Conservation (phyloP, 2,329 filamentous ascomycete genomes). For the Amauroascus niger region DNA sequence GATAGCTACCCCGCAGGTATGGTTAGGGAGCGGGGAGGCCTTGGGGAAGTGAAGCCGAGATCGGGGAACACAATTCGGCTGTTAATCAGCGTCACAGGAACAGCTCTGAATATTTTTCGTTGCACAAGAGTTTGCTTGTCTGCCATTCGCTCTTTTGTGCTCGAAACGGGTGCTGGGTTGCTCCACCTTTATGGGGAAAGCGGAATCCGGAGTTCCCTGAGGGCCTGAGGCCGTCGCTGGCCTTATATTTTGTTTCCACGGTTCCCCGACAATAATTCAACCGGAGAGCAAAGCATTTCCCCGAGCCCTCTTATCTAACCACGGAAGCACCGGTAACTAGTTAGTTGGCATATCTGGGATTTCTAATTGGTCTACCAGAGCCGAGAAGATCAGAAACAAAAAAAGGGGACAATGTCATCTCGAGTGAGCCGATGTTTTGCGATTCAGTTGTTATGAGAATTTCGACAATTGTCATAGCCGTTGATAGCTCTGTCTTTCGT, state of each 20-base stretch:
- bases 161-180: background rate
- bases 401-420: background rate
- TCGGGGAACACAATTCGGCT: background rate
- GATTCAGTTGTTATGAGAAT: too few relatives aligned
- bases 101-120: constrained; percentile 2
- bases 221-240: background rate
- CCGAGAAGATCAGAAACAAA: background rate
- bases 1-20: background rate
- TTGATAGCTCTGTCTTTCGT: too few relatives aligned
- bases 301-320: background rate
- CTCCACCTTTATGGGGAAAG: background rate
- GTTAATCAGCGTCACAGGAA: constrained; percentile 3
- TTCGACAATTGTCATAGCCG: too few relatives aligned
- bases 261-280: background rate
- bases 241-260: background rate
- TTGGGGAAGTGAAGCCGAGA: background rate
- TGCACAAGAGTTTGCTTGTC: background rate
- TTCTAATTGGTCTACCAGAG: background rate
- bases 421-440: background rate
- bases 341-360: background rate
- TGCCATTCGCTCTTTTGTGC: constrained; percentile 1
- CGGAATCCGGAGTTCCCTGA: background rate
- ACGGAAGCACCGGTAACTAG: constrained; percentile 1
- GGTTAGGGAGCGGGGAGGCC: background rate
- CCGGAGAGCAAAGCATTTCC: background rate